A percentile compares a stretch with the other conserved stretches of the same genome.
phyloP scores from a whole-genome alignment of 2,329 filamentous ascomycete genomes.

The Lithohypha guttulata region DNA sequence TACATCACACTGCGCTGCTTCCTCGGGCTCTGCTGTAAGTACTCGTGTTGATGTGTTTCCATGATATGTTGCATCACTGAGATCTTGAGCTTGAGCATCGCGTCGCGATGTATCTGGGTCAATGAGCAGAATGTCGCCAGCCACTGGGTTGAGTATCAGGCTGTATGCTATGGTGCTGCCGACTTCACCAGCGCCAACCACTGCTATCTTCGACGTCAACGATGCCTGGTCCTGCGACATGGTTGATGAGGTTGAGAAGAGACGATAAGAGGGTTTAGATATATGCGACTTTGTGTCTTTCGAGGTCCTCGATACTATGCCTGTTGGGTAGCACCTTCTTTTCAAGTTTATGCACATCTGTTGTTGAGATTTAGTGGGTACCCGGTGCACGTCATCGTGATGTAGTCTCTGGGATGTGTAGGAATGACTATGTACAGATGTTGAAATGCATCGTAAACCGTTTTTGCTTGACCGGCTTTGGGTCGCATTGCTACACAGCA shows the following conservation, averaged over 20 bases:
- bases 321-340: too few species aligned
- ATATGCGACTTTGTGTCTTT: too few species aligned
- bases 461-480: too few species aligned
- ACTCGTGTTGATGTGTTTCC: not conserved
- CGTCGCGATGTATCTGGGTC: constrained; percentile 39
- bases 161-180: constrained; percentile 42
- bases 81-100: constrained; percentile 42
- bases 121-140: constrained; percentile 43
- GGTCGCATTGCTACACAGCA: too few species aligned
- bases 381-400: too few species aligned
- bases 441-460: too few species aligned
- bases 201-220: constrained; percentile 32
- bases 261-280: too few species aligned
- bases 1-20: constrained; percentile 45
- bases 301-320: too few species aligned
- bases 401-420: too few species aligned
- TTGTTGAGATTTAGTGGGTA: too few species aligned
- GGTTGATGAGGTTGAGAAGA: not conserved
- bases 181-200: constrained; percentile 43
- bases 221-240: not conserved
- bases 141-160: constrained; percentile 41
- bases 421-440: too few species aligned
- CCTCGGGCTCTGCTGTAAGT: constrained; percentile 18
- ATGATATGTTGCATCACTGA: constrained; percentile 35
- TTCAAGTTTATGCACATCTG: too few species aligned